Percentiles rank a stretch among this genome's conserved stretches.
Conservation (phyloP, 2,329 filamentous ascomycete genomes). For the Colletotrichum plurivorum region DNA sequence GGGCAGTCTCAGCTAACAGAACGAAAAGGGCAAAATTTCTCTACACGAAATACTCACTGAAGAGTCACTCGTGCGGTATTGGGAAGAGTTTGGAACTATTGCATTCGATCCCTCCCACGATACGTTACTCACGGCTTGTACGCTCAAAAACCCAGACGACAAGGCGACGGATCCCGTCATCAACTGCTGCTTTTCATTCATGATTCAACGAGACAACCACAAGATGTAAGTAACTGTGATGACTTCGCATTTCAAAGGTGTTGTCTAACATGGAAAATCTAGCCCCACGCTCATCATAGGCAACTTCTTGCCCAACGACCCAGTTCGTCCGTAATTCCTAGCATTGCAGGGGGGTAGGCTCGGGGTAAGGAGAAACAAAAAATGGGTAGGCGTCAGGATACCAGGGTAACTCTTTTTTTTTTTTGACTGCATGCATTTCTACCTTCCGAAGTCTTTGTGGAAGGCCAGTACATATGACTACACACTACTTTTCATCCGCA, state of each 20-base stretch:
- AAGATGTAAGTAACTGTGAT: constrained; percentile 81
- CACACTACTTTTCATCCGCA: background rate
- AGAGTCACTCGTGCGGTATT: constrained; percentile 95
- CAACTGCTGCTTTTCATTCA: constrained; percentile 97
- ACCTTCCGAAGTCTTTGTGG: background rate
- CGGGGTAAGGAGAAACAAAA: constrained; percentile 16
- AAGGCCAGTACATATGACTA: constrained; percentile 9
- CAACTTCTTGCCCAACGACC: constrained; percentile 93
- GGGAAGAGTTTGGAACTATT: constrained; percentile 99
- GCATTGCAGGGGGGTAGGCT: constrained; percentile 48
- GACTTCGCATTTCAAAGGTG: background rate
- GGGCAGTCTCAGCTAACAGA: constrained; percentile 36
- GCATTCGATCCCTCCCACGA: constrained; percentile 96
- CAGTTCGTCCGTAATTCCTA: constrained; percentile 53
- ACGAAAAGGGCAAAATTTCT: constrained; percentile 85
- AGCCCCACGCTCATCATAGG: constrained; percentile 96
- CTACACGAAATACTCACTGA: constrained; percentile 97
- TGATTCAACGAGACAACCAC: constrained; percentile 93
- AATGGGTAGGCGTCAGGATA: constrained; percentile 37
- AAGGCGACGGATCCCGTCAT: constrained; percentile 80
- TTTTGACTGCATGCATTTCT: constrained; percentile 16
- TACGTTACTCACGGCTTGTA: constrained; percentile 93
- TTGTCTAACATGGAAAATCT: constrained; percentile 50
- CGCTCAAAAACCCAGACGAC: constrained; percentile 84
- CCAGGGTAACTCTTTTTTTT: constrained; percentile 33